Percentiles rank a stretch among this genome's conserved stretches.
Conservation (phyloP, 345 rosid species). For the Pugionium dolabratum region DNA sequence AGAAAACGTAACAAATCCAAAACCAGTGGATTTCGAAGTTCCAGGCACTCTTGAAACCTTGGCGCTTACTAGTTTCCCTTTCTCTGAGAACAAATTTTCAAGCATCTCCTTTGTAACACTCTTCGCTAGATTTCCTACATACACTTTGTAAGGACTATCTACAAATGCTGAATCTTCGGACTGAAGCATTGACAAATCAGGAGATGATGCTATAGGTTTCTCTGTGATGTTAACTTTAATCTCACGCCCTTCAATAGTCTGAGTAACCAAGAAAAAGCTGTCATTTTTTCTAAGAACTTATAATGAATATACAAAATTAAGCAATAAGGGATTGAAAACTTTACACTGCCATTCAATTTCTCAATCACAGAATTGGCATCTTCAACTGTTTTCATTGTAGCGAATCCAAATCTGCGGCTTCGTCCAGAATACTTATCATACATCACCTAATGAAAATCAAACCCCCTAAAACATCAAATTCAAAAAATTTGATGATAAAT, state of each 20-base stretch:
- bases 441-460: slow-evolving; percentile 55
- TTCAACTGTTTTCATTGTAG: slow-evolving; percentile 77
- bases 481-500: background rate
- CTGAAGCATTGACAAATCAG: slow-evolving; percentile 56
- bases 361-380: slow-evolving; percentile 79
- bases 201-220: slow-evolving; percentile 53
- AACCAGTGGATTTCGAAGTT: slow-evolving; percentile 80
- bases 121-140: slow-evolving; percentile 88
- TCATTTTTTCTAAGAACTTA: background rate
- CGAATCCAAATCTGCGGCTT: slow-evolving; percentile 88
- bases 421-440: slow-evolving; percentile 76
- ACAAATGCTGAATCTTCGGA: slow-evolving; percentile 68
- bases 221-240: slow-evolving; percentile 84
- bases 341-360: slow-evolving; percentile 82
- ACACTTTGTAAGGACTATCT: slow-evolving; percentile 72
- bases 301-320: background rate
- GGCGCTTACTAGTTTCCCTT: slow-evolving; percentile 75
- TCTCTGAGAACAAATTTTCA: slow-evolving; percentile 64
- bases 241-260: slow-evolving; percentile 82
- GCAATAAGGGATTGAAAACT: slow-evolving; percentile 20
- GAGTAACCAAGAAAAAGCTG: slow-evolving; percentile 6
- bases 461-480: background rate
- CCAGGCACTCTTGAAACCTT: slow-evolving; percentile 83
- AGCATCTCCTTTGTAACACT: slow-evolving; percentile 68
- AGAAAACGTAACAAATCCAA: slow-evolving; percentile 84